Evolutionary conservation across 1,139 yeast genomes (phyloP).

Genomic region (Zhuliangozyma parablackwelliae): DNA sequence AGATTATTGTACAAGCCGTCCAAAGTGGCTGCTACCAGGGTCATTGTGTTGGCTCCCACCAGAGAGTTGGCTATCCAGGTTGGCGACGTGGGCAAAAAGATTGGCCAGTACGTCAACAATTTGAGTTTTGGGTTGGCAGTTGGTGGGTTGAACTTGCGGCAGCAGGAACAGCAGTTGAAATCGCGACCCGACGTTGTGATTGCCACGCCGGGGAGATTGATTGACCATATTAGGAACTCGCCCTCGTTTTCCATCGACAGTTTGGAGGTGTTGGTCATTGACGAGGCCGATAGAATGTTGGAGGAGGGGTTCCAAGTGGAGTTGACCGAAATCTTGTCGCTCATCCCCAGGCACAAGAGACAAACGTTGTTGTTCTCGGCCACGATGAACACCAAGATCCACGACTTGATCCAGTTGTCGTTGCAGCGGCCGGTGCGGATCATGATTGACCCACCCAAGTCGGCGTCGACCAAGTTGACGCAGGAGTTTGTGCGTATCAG

Average conservation of each 20-base stretch:
- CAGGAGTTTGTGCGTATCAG: constrained; percentile 95
- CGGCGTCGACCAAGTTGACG: constrained; percentile 78
- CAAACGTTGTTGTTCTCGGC: constrained; percentile 95
- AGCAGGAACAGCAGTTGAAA: constrained; percentile 90
- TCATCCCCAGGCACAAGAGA: constrained; percentile 79
- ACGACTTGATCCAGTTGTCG: constrained; percentile 80
- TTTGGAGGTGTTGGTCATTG: constrained; percentile 88
- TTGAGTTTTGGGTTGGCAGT: constrained; percentile 88
- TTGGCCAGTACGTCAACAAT: constrained; percentile 72
- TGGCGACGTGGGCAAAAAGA: constrained; percentile 83
- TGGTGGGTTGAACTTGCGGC: constrained; percentile 93
- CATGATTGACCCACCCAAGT: constrained; percentile 95
- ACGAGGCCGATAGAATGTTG: constrained; percentile 98
- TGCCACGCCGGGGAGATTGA: constrained; percentile 97
- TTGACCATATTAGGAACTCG: constrained; percentile 93
- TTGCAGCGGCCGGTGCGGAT: constrained; percentile 86
- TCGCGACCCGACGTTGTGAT: constrained; percentile 91
- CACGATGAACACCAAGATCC: constrained; percentile 92
- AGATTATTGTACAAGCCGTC: constrained; percentile 85
- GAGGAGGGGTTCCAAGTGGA: constrained; percentile 98
- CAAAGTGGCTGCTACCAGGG: constrained; percentile 82
- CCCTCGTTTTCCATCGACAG: constrained; percentile 88
- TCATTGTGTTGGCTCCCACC: constrained; percentile 86
- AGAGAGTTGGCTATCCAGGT: constrained; percentile 98
- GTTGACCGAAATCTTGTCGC: constrained; percentile 78